Base-by-base conservation (phyloP, 805 yeast genomes). In the Saccharomycopsis selenospora region DNA sequence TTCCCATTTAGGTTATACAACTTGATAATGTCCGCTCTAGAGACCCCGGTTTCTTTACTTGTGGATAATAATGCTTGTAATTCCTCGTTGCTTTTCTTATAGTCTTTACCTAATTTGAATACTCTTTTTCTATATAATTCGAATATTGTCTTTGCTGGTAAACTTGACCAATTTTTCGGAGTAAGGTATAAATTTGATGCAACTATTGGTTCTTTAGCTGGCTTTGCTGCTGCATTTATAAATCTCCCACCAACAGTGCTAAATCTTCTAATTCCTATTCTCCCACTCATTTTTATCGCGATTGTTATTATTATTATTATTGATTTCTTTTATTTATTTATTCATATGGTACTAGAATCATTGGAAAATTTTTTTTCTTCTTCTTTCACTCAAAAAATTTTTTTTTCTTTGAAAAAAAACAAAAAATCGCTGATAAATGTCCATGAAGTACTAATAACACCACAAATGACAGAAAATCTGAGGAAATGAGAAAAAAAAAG, bases 101-200 rank as follows among this genome's bases (percentile, higher is more conserved):
- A 79, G 30, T 68, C 60, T 8, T 73, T 68, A 6, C 83, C 85
- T 18, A 78, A 56, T n/a, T 66, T 66, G 13, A 70, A 68, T 51
- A 75, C 75, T 62, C 91, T 72, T 57, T 77, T 69, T 54, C 76
- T 69, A 61, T 78, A 85, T 52, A 85, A 68, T 51, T 75, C 75
- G 52, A 82, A 70, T 43, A 85, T 76, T 53, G 73, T 70, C 49
- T 79, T 77, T 13, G 85, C 75, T 11, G 86, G 82, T 50, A 82
- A 69, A 0, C 82, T 85, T 45, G 70, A 68, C 95, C 95, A 85
- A 46, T 75, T 72, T 48, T 76, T 77, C 2, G 95, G 95, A 48
- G 75, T 74, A 52, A 79, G 66, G 56, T 75, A 76, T 24, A 80
- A 63, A 13, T 45, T 10, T 7, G 38, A 33, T 6, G n/a, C 38